Conservation (phyloP, 805 yeast species). For the Yamadazyma scolyti region DNA sequence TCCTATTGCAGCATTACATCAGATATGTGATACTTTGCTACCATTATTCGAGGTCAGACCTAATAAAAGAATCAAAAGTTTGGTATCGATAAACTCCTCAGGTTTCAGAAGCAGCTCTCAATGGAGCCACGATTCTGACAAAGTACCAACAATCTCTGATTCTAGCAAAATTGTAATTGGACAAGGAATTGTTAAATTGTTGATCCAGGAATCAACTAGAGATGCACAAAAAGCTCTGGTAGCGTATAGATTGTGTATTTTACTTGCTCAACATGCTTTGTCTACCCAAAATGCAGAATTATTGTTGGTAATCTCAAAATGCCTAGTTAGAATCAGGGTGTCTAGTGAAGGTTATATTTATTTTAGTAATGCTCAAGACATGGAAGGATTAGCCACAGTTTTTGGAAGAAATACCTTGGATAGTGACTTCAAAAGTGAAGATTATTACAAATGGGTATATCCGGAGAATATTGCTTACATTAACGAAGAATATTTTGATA, state of each 20-base stretch:
- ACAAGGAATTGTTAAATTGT: slow-evolving; percentile 20
- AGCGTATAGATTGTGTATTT: slow-evolving; percentile 28
- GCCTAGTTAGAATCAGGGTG: slow-evolving; percentile 52
- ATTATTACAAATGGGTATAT: slow-evolving; percentile 47
- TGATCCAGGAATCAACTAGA: slow-evolving; percentile 19
- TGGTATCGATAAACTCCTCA: slow-evolving; percentile 22
- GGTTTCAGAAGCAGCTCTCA: slow-evolving; percentile 10
- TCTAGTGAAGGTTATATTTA: slow-evolving; percentile 43
- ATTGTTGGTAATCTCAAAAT: slow-evolving; percentile 47
- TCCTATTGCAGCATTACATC: slow-evolving; percentile 4
- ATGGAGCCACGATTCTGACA: slow-evolving; percentile 2
- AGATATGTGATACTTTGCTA: slow-evolving; percentile 7
- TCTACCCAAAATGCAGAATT: slow-evolving; percentile 28
- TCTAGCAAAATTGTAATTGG: slow-evolving; percentile 16
- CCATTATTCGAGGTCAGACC: slow-evolving; percentile 11
- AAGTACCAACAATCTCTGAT: slow-evolving; percentile 5
- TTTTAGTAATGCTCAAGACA: slow-evolving; percentile 53
- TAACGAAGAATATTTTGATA: slow-evolving; percentile 39
- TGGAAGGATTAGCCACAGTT: slow-evolving; percentile 62
- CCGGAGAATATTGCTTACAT: slow-evolving; percentile 56
- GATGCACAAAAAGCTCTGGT: slow-evolving; percentile 24
- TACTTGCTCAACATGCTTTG: slow-evolving; percentile 34
- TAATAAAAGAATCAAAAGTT: slow-evolving; percentile 19
- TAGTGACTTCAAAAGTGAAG: slow-evolving; percentile 15
- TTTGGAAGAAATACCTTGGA: slow-evolving; percentile 46